Evolutionary conservation across 2,329 filamentous ascomycete genomes (phyloP).

Genomic region (Sporothrix brunneoviolacea): DNA sequence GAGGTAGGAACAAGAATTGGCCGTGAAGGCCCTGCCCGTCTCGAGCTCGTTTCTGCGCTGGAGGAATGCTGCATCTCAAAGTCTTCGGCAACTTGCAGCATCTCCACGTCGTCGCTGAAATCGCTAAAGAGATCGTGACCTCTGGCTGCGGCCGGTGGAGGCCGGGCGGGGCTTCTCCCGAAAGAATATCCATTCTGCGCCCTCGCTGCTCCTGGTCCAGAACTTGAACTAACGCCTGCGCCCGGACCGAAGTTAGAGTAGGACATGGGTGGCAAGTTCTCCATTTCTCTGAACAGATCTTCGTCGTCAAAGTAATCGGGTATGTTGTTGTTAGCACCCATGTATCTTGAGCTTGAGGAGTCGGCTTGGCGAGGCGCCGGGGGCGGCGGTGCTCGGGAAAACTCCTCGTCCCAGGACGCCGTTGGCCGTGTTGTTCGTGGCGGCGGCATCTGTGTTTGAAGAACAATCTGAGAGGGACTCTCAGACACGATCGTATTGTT

Average conservation of each 20-base stretch:
- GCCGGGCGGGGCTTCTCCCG: neutral
- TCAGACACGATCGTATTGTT: conserved; percentile 28
- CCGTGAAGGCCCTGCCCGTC: conserved; percentile 23
- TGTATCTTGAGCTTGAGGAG: neutral
- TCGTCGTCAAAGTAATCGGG: conserved; percentile 22
- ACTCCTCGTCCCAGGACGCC: neutral
- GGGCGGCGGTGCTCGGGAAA: neutral
- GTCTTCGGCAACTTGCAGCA: conserved; percentile 46
- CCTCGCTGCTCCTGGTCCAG: too few species aligned
- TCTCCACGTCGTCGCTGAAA: conserved; percentile 33
- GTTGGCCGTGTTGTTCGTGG: neutral
- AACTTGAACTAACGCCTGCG: neutral
- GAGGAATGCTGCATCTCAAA: conserved; percentile 35
- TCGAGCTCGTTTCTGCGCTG: conserved; percentile 22
- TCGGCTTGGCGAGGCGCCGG: neutral
- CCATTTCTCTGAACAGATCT: conserved; percentile 18
- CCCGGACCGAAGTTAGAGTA: neutral
- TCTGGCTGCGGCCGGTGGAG: neutral
- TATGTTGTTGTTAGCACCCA: neutral
- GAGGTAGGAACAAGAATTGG: conserved; percentile 42
- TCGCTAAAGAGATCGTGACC: conserved; percentile 22
- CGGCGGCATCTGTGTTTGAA: conserved; percentile 41
- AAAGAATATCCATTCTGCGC: too few species aligned
- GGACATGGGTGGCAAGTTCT: conserved; percentile 11
- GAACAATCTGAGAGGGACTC: conserved; percentile 41